phyloP scores from a whole-genome alignment of 1,284 basidiomycete genomes.

The Trametes hirsuta region DNA sequence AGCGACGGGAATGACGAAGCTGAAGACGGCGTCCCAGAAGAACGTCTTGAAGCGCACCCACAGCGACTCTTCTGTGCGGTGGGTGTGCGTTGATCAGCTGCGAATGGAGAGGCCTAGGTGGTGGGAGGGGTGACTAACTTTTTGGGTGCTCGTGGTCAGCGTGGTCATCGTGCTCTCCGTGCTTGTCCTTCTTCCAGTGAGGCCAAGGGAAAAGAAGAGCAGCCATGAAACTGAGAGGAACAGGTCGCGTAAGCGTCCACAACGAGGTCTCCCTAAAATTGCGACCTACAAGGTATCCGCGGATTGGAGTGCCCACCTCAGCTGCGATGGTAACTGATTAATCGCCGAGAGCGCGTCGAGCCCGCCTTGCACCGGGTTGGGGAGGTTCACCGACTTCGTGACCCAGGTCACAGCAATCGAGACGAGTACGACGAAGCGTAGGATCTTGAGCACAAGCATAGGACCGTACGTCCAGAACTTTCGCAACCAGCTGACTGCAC shows the following conservation, averaged over 20 bases:
- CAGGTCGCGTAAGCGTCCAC: too few species aligned
- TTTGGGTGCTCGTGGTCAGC: too few species aligned
- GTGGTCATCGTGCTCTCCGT: neutral
- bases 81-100: neutral
- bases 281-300: slow-evolving; percentile 5
- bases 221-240: neutral
- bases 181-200: neutral
- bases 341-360: slow-evolving; percentile 2
- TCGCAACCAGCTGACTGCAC: neutral
- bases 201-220: slow-evolving; percentile 4
- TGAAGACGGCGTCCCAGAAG: slow-evolving; percentile 34
- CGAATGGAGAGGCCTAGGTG: neutral
- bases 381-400: neutral
- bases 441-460: neutral
- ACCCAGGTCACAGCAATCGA: slow-evolving; percentile 1
- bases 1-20: slow-evolving; percentile 37
- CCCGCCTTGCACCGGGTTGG: neutral
- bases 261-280: too few species aligned
- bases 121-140: neutral
- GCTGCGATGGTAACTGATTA: slow-evolving; percentile 1
- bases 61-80: neutral
- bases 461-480: neutral
- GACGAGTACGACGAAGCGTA: neutral
- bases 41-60: slow-evolving; percentile 13
- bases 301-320: slow-evolving; percentile 1